Conservation (phyloP, 768 basidiomycete genomes). For the Lactarius trivialis region DNA sequence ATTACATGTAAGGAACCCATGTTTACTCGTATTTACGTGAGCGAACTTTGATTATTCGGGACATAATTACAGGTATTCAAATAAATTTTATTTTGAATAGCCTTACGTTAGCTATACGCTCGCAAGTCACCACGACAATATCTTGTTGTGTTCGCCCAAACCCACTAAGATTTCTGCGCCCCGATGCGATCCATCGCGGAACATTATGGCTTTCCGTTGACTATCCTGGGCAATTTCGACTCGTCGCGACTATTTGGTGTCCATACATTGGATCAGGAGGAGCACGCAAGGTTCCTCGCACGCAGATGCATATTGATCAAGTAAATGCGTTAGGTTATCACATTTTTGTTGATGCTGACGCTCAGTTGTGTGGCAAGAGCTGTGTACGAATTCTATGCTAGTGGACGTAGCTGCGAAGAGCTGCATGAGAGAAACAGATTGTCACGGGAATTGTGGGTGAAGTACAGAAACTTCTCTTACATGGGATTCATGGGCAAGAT, state of each 20-base stretch:
- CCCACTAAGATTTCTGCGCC: conserved; percentile 73
- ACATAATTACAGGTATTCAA: too few species aligned
- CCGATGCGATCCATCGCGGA: conserved; percentile 78
- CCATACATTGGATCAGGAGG: conserved; percentile 58
- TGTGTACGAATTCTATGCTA: conserved; percentile 71
- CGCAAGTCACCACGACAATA: conserved; percentile 33
- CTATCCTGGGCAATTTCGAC: conserved; percentile 41
- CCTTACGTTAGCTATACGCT: too few species aligned
- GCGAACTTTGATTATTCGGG: too few species aligned
- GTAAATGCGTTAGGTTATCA: conserved; percentile 37
- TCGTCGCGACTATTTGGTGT: conserved; percentile 67
- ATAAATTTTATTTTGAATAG: too few species aligned
- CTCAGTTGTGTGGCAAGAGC: conserved; percentile 40
- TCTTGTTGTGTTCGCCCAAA: conserved; percentile 74
- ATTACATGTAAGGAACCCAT: too few species aligned
- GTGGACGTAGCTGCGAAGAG: conserved; percentile 60
- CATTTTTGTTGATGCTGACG: not conserved
- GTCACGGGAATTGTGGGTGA: conserved; percentile 45
- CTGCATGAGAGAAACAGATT: conserved; percentile 52
- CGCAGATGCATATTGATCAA: conserved; percentile 77
- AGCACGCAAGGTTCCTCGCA: conserved; percentile 68
- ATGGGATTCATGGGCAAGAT: conserved; percentile 81
- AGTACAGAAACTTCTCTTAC: conserved; percentile 73
- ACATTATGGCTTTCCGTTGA: conserved; percentile 57
- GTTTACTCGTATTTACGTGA: too few species aligned